Conservation (phyloP, 2,329 filamentous ascomycete genomes). For the Lecanosticta acicola region DNA sequence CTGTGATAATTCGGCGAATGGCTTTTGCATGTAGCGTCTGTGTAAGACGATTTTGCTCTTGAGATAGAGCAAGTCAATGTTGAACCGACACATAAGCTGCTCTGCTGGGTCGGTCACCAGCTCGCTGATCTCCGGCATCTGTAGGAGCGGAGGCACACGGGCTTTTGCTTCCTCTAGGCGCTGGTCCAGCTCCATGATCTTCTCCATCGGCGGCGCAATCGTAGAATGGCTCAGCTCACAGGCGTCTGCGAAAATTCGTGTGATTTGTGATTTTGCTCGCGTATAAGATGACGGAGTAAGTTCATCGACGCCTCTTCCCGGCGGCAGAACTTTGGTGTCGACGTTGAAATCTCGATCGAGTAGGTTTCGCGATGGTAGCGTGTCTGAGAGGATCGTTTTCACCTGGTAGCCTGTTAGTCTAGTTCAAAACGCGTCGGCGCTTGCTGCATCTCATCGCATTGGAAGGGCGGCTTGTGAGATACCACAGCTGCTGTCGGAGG, state of each 20-base stretch:
- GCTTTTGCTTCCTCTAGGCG: constrained; percentile 33
- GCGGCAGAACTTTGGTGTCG: constrained; percentile 34
- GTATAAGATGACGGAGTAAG: constrained; percentile 34
- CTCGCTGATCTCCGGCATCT: constrained; percentile 35
- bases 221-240: constrained; percentile 37
- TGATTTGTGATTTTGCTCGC: constrained; percentile 33
- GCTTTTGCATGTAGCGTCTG: constrained; percentile 44
- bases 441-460: too few species aligned
- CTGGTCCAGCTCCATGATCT: constrained; percentile 36
- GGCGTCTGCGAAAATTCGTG: constrained; percentile 36
- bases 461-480: too few species aligned
- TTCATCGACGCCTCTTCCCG: constrained; percentile 28
- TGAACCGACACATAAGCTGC: constrained; percentile 49
- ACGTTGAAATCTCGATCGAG: constrained; percentile 41
- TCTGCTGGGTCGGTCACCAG: constrained; percentile 46
- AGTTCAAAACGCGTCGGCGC: too few species aligned
- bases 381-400: constrained; percentile 38
- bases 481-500: too few species aligned
- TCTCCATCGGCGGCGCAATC: constrained; percentile 32
- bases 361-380: constrained; percentile 41
- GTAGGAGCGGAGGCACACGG: constrained; percentile 33
- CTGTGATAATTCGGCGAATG: constrained; percentile 22
- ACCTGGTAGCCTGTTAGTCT: too few species aligned
- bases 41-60: constrained; percentile 52
- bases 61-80: constrained; percentile 48